These are phyloP conservation scores for Eimeria maxima DNA, from an alignment of 169 alveolate genomes.

Conservation along the genomic window DNA sequence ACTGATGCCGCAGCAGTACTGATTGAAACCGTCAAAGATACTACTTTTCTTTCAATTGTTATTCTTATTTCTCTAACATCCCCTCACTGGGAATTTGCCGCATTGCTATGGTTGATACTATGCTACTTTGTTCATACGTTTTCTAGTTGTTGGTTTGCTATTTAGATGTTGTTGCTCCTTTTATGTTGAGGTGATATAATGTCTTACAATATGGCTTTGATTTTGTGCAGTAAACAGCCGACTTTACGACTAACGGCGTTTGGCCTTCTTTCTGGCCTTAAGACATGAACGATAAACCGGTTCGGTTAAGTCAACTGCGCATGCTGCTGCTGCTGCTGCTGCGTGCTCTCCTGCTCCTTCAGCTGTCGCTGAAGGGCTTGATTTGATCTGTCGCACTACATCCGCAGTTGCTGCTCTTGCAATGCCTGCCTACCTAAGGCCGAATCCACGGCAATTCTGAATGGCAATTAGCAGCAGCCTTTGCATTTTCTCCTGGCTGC, in stretches of 20 bases:
- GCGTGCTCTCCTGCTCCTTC: background rate
- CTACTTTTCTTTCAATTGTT: too few species aligned
- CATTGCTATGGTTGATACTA: too few species aligned
- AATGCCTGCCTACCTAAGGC: constrained; percentile 85
- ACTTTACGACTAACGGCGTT: background rate
- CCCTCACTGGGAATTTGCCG: too few species aligned
- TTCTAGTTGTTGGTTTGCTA: background rate
- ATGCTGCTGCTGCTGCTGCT: background rate
- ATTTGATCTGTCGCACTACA: background rate
- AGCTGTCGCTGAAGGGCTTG: background rate
- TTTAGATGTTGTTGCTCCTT: background rate
- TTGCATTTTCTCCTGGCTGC: constrained; percentile 89
- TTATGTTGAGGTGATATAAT: background rate
- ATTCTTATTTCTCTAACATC: too few species aligned
- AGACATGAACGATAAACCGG: background rate
- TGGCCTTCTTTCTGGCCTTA: background rate
- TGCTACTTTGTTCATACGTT: too few species aligned
- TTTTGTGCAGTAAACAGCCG: background rate
- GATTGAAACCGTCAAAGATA: too few species aligned
- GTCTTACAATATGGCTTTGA: background rate
- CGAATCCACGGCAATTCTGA: constrained; percentile 95
- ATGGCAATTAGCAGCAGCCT: constrained; percentile 90
- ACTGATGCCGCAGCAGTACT: too few species aligned
- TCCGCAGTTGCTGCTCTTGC: background rate
- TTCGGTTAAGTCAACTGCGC: background rate